These are phyloP conservation scores for Erysimum cheiri DNA, from an alignment of 441 rosid species.

Conservation along the genomic window DNA sequence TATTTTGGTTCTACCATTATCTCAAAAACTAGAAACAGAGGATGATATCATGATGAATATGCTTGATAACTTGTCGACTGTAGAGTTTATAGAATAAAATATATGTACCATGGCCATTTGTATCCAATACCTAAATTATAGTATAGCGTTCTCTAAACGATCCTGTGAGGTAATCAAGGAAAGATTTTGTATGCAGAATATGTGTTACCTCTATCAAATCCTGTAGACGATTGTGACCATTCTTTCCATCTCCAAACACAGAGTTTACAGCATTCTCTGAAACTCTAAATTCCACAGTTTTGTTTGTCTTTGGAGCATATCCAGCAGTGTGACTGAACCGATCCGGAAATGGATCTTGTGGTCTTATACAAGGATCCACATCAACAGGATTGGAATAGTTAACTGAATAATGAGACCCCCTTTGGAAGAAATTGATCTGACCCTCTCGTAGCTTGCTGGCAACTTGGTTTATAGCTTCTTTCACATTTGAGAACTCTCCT, in stretches of 20 bases:
- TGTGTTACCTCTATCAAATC: constrained; percentile 66
- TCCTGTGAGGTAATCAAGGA: constrained; percentile 1
- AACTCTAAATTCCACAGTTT: constrained; percentile 51
- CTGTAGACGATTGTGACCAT: constrained; percentile 54
- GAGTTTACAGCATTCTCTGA: constrained; percentile 63
- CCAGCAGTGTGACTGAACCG: neutral
- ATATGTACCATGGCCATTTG: neutral
- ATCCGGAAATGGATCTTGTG: neutral
- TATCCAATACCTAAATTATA: neutral
- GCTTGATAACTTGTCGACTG: no score
- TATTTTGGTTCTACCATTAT: neutral
- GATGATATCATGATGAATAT: no score
- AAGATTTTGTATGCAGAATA: constrained; percentile 1
- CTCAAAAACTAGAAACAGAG: no score
- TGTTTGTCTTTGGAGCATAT: neutral
- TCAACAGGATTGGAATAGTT: neutral
- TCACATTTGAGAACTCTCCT: constrained; percentile 63
- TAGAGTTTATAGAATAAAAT: no score
- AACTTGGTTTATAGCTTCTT: constrained; percentile 63
- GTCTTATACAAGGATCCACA: neutral
- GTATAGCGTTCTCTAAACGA: neutral
- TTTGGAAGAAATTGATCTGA: neutral
- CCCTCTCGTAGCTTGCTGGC: constrained; percentile 52
- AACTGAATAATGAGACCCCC: no score
- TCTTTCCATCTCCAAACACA: constrained; percentile 40